Percentiles rank a stretch among this genome's conserved stretches.
phyloP scores from a whole-genome alignment of 2,329 filamentous ascomycete genomes.

The Xylariomycetidae sp. region DNA sequence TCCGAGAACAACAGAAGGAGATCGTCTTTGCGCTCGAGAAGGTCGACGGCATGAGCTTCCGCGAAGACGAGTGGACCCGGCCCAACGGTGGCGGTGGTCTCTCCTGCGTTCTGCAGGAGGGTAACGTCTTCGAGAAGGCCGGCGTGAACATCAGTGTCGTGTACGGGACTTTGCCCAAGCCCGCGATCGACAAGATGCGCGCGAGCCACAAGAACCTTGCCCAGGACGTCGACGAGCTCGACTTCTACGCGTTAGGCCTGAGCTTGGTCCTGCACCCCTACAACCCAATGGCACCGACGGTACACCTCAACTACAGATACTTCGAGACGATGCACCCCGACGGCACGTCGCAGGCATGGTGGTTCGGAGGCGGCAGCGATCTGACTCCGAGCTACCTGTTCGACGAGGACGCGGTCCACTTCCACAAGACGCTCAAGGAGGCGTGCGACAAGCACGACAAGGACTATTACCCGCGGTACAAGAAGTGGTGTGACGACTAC shows the following conservation, averaged over 20 bases:
- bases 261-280: conserved; percentile 89
- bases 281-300: conserved; percentile 96
- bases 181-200: conserved; percentile 88
- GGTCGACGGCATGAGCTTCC: conserved; percentile 78
- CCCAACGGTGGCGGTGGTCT: conserved; percentile 88
- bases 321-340: conserved; percentile 90
- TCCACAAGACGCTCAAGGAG: conserved; percentile 89
- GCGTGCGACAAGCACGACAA: conserved; percentile 92
- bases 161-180: conserved; percentile 81
- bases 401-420: conserved; percentile 94
- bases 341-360: conserved; percentile 82
- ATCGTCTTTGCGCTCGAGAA: conserved; percentile 80
- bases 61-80: conserved; percentile 78
- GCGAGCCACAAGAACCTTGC: conserved; percentile 89
- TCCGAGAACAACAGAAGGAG: conserved; percentile 83
- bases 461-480: conserved; percentile 88
- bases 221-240: conserved; percentile 62
- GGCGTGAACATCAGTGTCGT: conserved; percentile 94
- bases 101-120: conserved; percentile 90
- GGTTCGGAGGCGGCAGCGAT: conserved; percentile 95
- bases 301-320: conserved; percentile 97
- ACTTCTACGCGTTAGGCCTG: conserved; percentile 92
- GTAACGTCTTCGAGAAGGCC: conserved; percentile 95
- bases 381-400: conserved; percentile 91
- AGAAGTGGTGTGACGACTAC: conserved; percentile 97